A percentile compares a stretch with the other conserved stretches of the same genome.
phyloP scores from a whole-genome alignment of 2,329 filamentous ascomycete species.

The Claviceps citrina region DNA sequence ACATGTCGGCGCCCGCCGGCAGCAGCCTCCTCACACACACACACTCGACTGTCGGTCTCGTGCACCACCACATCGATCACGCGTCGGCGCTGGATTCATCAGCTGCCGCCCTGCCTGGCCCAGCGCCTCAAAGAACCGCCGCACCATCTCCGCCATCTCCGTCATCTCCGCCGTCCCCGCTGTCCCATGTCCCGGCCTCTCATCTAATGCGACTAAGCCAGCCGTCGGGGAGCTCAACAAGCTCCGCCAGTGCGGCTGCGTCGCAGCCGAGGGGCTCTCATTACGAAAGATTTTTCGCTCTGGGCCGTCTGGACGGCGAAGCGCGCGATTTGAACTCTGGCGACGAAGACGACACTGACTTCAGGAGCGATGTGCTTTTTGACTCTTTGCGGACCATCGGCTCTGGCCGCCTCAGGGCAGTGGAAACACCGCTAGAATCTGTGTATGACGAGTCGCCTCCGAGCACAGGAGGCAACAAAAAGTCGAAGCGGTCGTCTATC shows the following conservation, averaged over 20 bases:
- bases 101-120: constrained; percentile 10
- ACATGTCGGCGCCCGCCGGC: constrained; percentile 38
- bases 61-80: constrained; percentile 3
- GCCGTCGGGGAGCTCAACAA: constrained; percentile 26
- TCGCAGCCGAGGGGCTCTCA: constrained; percentile 20
- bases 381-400: constrained; percentile 61
- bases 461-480: constrained; percentile 36
- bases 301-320: constrained; percentile 56
- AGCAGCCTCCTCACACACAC: constrained; percentile 13
- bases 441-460: constrained; percentile 70
- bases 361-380: constrained; percentile 61
- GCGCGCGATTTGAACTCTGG: constrained; percentile 47
- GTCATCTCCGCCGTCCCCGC: constrained; percentile 41
- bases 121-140: constrained; percentile 27
- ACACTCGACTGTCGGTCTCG: constrained; percentile 15
- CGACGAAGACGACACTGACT: constrained; percentile 65
- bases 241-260: constrained; percentile 24
- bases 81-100: constrained; percentile 8
- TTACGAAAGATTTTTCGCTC: constrained; percentile 35
- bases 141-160: no score
- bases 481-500: constrained; percentile 40
- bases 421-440: constrained; percentile 58
- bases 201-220: constrained; percentile 25
- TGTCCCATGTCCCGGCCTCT: constrained; percentile 32
- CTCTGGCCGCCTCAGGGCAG: constrained; percentile 49